These are phyloP conservation scores for Sparassis latifolia DNA, from an alignment of 1,284 basidiomycete genomes.

Conservation along the genomic window DNA sequence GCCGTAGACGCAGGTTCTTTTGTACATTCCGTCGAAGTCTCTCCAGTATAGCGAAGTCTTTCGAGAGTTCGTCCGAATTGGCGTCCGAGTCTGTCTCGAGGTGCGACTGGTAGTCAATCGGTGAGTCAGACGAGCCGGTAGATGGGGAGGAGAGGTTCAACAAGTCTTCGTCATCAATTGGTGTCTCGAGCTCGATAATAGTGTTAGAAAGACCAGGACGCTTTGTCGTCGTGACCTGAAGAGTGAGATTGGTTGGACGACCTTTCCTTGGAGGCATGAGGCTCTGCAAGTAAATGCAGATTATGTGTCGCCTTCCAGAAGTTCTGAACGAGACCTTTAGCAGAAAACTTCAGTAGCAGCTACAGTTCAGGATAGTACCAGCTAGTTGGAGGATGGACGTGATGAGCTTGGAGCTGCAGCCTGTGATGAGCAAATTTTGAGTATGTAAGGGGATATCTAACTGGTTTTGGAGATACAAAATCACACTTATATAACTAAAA, in stretches of 20 bases:
- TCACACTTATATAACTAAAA: too few relatives aligned
- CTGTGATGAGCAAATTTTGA: too few relatives aligned
- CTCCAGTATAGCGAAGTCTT: slow-evolving; percentile 60
- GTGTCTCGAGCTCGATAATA: slow-evolving; percentile 30
- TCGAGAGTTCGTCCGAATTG: slow-evolving; percentile 47
- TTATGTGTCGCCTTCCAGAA: background rate
- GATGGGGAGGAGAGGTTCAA: slow-evolving; percentile 26
- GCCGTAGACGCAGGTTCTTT: slow-evolving; percentile 68
- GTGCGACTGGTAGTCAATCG: slow-evolving; percentile 18
- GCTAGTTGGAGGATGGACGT: too few relatives aligned
- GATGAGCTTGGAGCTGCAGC: too few relatives aligned
- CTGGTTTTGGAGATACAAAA: too few relatives aligned
- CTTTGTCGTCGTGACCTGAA: slow-evolving; percentile 23
- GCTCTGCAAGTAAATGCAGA: background rate
- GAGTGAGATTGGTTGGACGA: slow-evolving; percentile 31
- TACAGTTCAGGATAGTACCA: too few relatives aligned
- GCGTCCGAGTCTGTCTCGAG: slow-evolving; percentile 23
- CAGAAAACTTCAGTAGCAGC: background rate
- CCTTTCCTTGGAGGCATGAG: slow-evolving; percentile 22
- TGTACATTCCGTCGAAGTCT: slow-evolving; percentile 61
- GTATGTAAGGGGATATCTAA: too few relatives aligned
- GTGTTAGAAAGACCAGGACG: slow-evolving; percentile 24
- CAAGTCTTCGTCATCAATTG: slow-evolving; percentile 23
- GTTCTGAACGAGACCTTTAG: background rate
- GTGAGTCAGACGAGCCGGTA: slow-evolving; percentile 27